A percentile compares a stretch with the other conserved stretches of the same genome.
Evolutionary conservation across 2,329 filamentous ascomycete species (phyloP).

Genomic region (Trichoderma simmonsii): DNA sequence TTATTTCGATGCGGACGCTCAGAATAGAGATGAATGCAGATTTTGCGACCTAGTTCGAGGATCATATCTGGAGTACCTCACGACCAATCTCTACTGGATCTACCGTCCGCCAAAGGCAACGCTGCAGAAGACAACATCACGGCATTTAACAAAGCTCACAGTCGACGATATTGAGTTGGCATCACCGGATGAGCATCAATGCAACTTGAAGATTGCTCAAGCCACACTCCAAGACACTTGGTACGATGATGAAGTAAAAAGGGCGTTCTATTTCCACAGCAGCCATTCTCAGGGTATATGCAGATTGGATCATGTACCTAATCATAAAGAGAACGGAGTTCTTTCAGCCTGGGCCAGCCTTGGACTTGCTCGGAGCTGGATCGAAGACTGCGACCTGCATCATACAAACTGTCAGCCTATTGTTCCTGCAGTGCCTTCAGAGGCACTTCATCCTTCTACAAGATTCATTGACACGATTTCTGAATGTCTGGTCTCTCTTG

Average conservation of each 20-base stretch:
- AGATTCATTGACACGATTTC: background rate
- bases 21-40: background rate
- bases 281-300: background rate
- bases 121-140: background rate
- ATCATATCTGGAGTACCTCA: background rate
- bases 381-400: background rate
- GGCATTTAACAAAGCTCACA: background rate
- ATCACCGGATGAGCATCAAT: background rate
- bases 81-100: background rate
- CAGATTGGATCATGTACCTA: background rate
- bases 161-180: background rate
- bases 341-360: background rate
- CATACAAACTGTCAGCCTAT: background rate
- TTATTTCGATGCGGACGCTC: background rate
- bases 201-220: background rate
- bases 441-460: background rate
- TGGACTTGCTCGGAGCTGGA: background rate
- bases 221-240: background rate
- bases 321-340: background rate
- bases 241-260: background rate
- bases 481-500: background rate
- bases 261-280: background rate
- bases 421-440: background rate
- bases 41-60: background rate
- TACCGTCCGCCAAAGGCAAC: background rate